Conservation (phyloP, 306 rosid species). For the Benincasa hispida region DNA sequence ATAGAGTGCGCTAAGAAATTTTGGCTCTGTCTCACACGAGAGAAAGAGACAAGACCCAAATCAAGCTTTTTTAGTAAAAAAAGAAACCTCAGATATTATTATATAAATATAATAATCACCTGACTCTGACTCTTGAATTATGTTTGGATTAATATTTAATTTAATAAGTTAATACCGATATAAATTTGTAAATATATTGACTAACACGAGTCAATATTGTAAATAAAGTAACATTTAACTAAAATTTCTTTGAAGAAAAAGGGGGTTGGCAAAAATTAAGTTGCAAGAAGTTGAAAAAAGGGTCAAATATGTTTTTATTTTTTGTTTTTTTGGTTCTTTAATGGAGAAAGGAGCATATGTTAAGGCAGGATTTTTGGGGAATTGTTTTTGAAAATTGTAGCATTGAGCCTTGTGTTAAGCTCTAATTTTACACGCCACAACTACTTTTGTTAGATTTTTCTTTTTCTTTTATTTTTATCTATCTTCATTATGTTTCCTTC, state of each 20-base stretch:
- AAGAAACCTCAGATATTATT: no score
- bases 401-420: constrained; percentile 5
- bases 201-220: neutral
- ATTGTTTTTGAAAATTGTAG: neutral
- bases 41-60: no score
- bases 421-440: neutral
- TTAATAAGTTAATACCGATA: neutral
- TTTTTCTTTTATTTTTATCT: neutral
- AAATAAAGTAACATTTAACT: neutral
- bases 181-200: neutral
- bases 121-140: no score
- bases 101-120: no score
- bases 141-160: neutral
- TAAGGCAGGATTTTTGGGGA: constrained; percentile 6
- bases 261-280: neutral
- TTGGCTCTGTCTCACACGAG: no score
- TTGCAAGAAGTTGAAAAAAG: neutral
- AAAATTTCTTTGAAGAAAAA: neutral
- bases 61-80: no score
- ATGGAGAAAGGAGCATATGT: neutral
- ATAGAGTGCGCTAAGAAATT: no score
- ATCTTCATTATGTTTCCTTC: neutral
- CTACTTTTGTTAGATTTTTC: neutral
- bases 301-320: neutral
- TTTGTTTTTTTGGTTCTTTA: neutral